These are phyloP conservation scores for Plasmodium vivax DNA, from an alignment of 169 alveolate species.

Conservation along the genomic window DNA sequence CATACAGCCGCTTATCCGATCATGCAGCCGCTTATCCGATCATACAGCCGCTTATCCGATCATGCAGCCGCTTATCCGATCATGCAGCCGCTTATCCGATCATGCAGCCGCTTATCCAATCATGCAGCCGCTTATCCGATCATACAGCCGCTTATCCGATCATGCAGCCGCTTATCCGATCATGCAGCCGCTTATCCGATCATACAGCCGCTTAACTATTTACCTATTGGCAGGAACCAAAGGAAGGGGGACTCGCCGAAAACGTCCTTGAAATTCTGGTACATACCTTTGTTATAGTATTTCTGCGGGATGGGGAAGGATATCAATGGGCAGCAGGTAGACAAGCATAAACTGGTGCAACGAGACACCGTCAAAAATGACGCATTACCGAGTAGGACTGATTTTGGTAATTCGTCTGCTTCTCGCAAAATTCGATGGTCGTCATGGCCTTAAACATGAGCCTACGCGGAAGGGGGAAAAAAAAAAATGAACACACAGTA, in stretches of 20 bases:
- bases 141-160: neutral
- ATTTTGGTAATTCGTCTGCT: constrained; percentile 77
- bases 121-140: neutral
- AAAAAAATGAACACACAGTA: neutral
- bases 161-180: neutral
- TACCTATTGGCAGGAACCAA: constrained; percentile 77
- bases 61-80: neutral
- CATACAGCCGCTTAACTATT: neutral
- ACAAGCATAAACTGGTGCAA: neutral
- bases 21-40: neutral
- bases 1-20: neutral
- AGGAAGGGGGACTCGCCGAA: constrained; percentile 73
- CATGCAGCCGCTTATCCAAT: neutral
- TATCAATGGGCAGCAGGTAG: neutral
- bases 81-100: too few relatives aligned
- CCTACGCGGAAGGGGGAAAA: constrained; percentile 3
- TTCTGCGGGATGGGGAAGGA: constrained; percentile 32
- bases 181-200: neutral
- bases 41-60: neutral
- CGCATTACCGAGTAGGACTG: constrained; percentile 53
- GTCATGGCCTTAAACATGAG: constrained; percentile 84
- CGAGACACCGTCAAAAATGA: neutral
- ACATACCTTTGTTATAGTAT: constrained; percentile 66
- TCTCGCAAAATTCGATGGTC: constrained; percentile 91
- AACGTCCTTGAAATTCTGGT: constrained; percentile 56